A percentile compares a stretch with the other conserved stretches of the same genome.
These are phyloP conservation scores for Phytopythium cucurbitacearum DNA, from an alignment of 352 stramenopile genomes.

Conservation along the genomic window DNA sequence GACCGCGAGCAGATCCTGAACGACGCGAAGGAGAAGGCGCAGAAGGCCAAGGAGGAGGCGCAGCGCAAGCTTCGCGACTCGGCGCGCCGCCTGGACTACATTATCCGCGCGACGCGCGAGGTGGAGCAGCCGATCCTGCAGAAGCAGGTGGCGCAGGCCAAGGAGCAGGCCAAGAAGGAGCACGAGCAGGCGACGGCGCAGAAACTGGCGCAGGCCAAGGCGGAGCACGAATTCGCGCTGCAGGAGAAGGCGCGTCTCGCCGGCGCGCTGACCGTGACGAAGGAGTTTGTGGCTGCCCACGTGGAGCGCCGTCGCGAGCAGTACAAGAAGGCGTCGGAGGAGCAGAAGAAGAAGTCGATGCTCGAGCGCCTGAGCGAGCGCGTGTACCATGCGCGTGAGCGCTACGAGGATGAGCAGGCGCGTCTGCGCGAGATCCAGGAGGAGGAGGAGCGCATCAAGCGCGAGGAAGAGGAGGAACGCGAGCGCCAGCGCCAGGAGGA, in stretches of 20 bases:
- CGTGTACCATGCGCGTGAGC: constrained; percentile 57
- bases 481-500: constrained; percentile 54
- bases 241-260: constrained; percentile 83
- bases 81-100: constrained; percentile 94
- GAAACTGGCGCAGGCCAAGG: constrained; percentile 77
- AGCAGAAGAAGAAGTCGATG: constrained; percentile 85
- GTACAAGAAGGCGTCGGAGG: constrained; percentile 83
- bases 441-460: constrained; percentile 49
- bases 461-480: constrained; percentile 55
- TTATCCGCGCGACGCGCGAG: constrained; percentile 94
- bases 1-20: constrained; percentile 84
- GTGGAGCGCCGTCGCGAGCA: constrained; percentile 71
- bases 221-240: constrained; percentile 87
- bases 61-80: constrained; percentile 92
- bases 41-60: constrained; percentile 94
- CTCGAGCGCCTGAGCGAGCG: constrained; percentile 60
- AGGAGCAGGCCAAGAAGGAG: constrained; percentile 54
- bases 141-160: constrained; percentile 73
- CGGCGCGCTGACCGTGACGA: constrained; percentile 67
- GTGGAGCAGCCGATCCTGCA: constrained; percentile 93
- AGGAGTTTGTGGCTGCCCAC: constrained; percentile 74
- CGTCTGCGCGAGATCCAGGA: constrained; percentile 54
- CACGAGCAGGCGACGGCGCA: constrained; percentile 79
- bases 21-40: constrained; percentile 93
- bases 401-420: constrained; percentile 70